Base-by-base conservation (phyloP, 805 yeast genomes). In the Starmerella stigmatis region DNA sequence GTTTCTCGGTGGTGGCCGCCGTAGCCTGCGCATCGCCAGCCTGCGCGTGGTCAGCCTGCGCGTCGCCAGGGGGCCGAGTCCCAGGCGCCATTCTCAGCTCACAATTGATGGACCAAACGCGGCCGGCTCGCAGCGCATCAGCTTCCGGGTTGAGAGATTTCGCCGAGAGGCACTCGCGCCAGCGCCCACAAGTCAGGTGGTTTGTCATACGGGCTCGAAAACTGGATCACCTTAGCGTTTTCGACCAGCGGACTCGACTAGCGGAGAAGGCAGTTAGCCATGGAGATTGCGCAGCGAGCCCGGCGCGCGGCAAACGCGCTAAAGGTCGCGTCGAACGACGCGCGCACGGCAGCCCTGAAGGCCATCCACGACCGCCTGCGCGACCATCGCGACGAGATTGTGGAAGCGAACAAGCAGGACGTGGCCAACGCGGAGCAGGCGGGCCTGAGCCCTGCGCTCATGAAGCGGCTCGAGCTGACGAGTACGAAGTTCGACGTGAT, bases 401-500 rank as follows among this genome's bases (percentile, higher is more conserved):
- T 88, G 45, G 68, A 61, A 30, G 94, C 94, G 17, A 92, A 92
- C 64, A 65, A 70, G 53, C 58, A 70, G 38, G 99, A 92, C 63
- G 69, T 92, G 70, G 75, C 74, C 37, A 71, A 71, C 25, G 96
- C 96, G 1, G 65, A 64, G 30, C 62, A 67, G n/a, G 70, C 74
- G 37, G 73, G 76, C 5, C 65, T 89, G 26, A 70, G 92, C 0
- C 64, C 78, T 0, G 75, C 96, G 1, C 67, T 92, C 55, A 68
- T 88, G 43, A 88, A 85, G 60, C 72, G 99, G 55, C 70, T 92
- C 13, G 97, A 94, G 61, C 69, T 92, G 31, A 73, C 83, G 38
- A 78, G 80, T 44, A 96, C 82, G 48, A 92, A 94, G 63, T 92
- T 76, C 59, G 97, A 88, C 51, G 69, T 83, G 22, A 92, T 92